Base-by-base conservation (phyloP, 1,284 basidiomycete species). In the Puccinia horiana region DNA sequence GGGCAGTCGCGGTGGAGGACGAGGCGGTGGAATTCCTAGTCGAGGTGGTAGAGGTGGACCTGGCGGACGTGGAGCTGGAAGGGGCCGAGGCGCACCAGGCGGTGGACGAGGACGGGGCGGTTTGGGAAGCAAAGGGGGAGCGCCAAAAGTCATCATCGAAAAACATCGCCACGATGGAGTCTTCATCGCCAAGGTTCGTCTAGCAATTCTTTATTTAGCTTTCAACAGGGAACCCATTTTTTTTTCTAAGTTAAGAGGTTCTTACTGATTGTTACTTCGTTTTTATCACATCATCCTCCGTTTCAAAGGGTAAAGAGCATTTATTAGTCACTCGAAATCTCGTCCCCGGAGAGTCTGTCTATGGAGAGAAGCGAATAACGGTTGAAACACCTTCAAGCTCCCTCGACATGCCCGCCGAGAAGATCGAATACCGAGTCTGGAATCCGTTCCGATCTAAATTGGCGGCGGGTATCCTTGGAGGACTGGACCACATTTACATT, bases 361-460 rank as follows among this genome's bases (percentile, higher is more conserved):
- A 99, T 88, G 97, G 96, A 85, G 96, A 99, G 89, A 99, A 99
- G 87, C 86, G 88, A 75, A 88, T 88, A 83, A 85, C 86, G 49
- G 87, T 88, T 83, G 90, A 88, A 93, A 96, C 88, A 91, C 92
- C 73, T 90, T 76, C 84, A 23, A 54, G 81, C 35, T 81, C 79
- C 76, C 83, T 96, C 85, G 93, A 94, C 12, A 91, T 91, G 5
- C 91, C 90, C 73, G 90, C 91, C 82, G 93, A 93, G 74, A 99
- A 99, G 90, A 90, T 92, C 85, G 96, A 99, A 88, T 99, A 98
- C 89, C 91, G 96, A 83, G 97, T 99, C 49, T 99, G 96, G 96
- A 99, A 99, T 89, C 97, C 96, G 82, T 99, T 99, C 92, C 91
- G 97, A 85, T 93, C 91, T 87, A 99, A 99, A 90, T 89, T 99